Conservation (phyloP, 2,329 filamentous ascomycete genomes). For the Stachybotrys chartarum region DNA sequence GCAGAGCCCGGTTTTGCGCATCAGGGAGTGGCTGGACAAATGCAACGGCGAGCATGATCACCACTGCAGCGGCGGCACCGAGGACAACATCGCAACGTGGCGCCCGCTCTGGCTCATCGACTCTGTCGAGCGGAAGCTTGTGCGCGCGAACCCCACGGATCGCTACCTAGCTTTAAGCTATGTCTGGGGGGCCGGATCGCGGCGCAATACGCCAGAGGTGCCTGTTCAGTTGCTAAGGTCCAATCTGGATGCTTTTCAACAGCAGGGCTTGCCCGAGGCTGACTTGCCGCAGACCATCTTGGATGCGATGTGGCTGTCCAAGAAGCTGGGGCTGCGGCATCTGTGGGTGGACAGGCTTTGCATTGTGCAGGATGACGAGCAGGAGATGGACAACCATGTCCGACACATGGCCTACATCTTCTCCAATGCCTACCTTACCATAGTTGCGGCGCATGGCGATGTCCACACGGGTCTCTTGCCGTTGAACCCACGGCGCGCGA, state of each 20-base stretch:
- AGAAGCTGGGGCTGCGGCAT: slow-evolving; percentile 33
- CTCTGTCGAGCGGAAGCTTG: slow-evolving; percentile 29
- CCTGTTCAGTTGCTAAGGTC: slow-evolving; percentile 23
- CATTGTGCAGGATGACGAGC: slow-evolving; percentile 35
- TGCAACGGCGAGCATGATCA: slow-evolving; percentile 33
- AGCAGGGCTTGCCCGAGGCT: slow-evolving; percentile 25
- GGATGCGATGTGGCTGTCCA: slow-evolving; percentile 37
- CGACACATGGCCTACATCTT: slow-evolving; percentile 38
- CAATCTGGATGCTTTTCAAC: slow-evolving; percentile 26
- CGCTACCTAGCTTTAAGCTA: slow-evolving; percentile 39
- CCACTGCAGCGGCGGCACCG: slow-evolving; percentile 26
- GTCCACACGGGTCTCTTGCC: slow-evolving; percentile 28
- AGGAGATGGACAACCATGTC: slow-evolving; percentile 30
- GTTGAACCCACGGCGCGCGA: slow-evolving; percentile 24
- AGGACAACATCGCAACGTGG: slow-evolving; percentile 23
- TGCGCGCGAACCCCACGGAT: slow-evolving; percentile 28
- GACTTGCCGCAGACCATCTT: slow-evolving; percentile 32
- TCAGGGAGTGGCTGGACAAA: slow-evolving; percentile 35
- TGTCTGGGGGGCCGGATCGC: slow-evolving; percentile 28
- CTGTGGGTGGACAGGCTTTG: slow-evolving; percentile 41
- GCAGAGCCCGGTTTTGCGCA: slow-evolving; percentile 27
- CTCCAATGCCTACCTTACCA: slow-evolving; percentile 35
- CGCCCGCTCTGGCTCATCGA: slow-evolving; percentile 34
- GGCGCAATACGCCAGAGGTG: slow-evolving; percentile 16
- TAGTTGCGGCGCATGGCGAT: slow-evolving; percentile 34